phyloP scores from a whole-genome alignment of 257 asterid genomes.

The Catharanthus roseus region DNA sequence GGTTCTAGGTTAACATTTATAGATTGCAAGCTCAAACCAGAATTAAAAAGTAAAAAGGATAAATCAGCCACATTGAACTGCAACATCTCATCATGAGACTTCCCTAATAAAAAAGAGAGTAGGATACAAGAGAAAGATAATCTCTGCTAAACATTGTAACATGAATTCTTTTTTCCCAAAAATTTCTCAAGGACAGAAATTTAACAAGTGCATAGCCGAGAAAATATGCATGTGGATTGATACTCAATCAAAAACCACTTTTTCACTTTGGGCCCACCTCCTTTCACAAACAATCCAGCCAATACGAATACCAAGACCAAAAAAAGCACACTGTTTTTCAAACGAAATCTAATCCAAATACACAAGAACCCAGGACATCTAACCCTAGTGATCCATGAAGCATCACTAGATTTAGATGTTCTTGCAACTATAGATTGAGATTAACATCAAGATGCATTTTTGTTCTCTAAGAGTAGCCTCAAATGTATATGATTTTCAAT shows the following conservation, averaged over 20 bases:
- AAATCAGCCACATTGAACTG: background rate
- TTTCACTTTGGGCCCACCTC: too few relatives aligned
- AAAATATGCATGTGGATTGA: too few relatives aligned
- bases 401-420: slow-evolving; percentile 1
- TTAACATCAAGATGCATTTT: background rate
- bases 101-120: background rate
- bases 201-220: background rate
- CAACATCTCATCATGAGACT: background rate
- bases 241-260: too few relatives aligned
- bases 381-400: background rate
- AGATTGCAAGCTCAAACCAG: background rate
- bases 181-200: background rate
- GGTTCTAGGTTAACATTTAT: background rate
- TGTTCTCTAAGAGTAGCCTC: background rate
- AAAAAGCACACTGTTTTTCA: too few relatives aligned
- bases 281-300: too few relatives aligned
- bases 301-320: too few relatives aligned
- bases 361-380: slow-evolving; percentile 2
- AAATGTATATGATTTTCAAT: background rate
- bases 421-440: background rate
- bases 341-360: too few relatives aligned
- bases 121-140: background rate
- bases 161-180: background rate
- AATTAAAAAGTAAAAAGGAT: background rate
- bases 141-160: background rate